Evolutionary conservation across 2,329 filamentous ascomycete species (phyloP), one percentile per base, ranked within the genome.

Genomic region (Ophiostoma tasmaniense): DNA sequence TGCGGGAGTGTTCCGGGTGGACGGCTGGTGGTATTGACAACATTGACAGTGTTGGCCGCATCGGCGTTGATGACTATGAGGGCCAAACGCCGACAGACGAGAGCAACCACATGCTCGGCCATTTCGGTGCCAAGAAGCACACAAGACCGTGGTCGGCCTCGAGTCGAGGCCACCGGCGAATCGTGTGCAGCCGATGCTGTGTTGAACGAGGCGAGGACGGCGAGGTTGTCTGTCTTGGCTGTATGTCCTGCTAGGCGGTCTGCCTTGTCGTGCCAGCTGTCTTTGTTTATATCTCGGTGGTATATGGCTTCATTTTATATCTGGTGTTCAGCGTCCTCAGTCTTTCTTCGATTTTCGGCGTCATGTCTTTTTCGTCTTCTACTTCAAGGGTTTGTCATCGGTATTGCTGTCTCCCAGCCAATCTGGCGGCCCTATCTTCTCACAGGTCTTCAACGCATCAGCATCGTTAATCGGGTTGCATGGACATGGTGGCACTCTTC

Each of bases 151-250:
- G 80, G 79, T 74, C 76, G 0, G 77, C 76, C 0, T 75, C 75
- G 37, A 75, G 75, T 65, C 73, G 73, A 14, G 81, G 81, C 8
- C 85, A 87, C 72, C 78, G 80, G 10, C 78, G 81, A 42, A 82
- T 85, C 73, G 80, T 90, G 2, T 91, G 89, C 75, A 90, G 88
- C 74, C 81, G 83, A 22, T 91, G 89, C 77, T 90, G 88, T 75
- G 83, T 90, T 2, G 89, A 91, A 75, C 82, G 81, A 30, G 88
- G 88, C 0, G 74, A 79, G 25, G 84, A 90, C 67, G 89, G 89
- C 33, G 87, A 90, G 65, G 83, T 90, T 5, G 84, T 87, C 70
- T 91, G 89, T 74, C 77, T 90, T 65, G 87, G 87, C 1, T 91
- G 89, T 72, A 79, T 89, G 66, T 74, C 73, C 73, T 73, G 64